Base-by-base conservation (phyloP, 192 early-diverging fungal species). In the Backusella westeae region DNA sequence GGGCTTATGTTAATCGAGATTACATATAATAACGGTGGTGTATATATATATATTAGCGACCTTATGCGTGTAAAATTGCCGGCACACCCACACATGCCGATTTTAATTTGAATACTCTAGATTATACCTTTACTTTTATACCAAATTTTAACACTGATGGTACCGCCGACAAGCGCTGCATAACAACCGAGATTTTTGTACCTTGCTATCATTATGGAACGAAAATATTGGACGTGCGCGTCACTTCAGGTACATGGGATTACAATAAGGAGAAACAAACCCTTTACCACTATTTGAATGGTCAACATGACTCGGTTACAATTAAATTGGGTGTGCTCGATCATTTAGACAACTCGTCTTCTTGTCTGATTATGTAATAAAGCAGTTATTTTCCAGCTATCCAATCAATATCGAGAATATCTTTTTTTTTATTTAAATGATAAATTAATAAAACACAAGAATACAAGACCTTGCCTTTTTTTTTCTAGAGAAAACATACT, bases 51-150 rank as follows among this genome's bases (percentile, higher is more conserved):
- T 26, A 46, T 73, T 73, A 89, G 87, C 87, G 94, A 19, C 93
- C 93, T 1, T 95, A 93, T 83, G 94, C 93, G 6, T 85, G 92
- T 17, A 92, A 94, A 67, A 78, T 93, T 8, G 88, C 93, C 0
- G 94, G 94, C 35, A 84, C 75, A 52, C 94, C 94, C 12, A 77
- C 85, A 19, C 41, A 72, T 6, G 88, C 85, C 42, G 76, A 83
- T 1, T 95, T 95, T 77, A 79, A 92, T 69, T 74, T 94, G 34
- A 38, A 81, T 3, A 90, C 73, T 1, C 75, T 94, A 14, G 81
- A 83, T 75, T 95, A 90, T 75, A 87, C 81, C 14, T 84, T 94
- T 56, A 75, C 80, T 7, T 93, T 94, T 74, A 44, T 65, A 56
- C 70, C 85, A 72, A 63, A 67, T 72, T 52, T 65, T 71, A n/a